phyloP scores from a whole-genome alignment of 2,329 filamentous ascomycete genomes.

The Alternaria tenuissima region DNA sequence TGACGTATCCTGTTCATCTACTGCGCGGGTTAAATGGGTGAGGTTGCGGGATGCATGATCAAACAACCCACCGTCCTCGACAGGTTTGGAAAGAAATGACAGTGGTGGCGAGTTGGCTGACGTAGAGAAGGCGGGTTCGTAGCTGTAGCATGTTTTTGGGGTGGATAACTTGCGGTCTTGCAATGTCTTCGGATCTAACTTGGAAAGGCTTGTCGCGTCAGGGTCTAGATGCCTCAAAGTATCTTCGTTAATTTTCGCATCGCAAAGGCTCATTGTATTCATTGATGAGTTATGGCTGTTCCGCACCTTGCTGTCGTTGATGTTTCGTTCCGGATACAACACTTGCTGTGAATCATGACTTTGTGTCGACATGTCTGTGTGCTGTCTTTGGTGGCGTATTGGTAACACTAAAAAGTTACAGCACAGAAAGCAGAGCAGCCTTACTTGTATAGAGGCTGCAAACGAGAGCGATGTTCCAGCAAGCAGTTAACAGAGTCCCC shows the following conservation, averaged over 20 bases:
- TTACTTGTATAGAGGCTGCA: background rate
- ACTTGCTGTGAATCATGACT: background rate
- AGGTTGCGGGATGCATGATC: background rate
- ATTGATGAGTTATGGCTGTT: background rate
- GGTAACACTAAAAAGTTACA: background rate
- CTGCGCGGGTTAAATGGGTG: background rate
- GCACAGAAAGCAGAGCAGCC: background rate
- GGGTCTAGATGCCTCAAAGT: background rate
- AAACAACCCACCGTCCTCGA: background rate
- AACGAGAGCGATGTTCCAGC: constrained; percentile 4
- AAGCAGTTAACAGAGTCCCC: background rate
- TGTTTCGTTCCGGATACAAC: background rate
- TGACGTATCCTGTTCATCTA: background rate
- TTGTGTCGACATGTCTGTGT: constrained; percentile 2
- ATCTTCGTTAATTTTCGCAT: background rate
- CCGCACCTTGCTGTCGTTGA: background rate
- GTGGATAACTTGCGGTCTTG: background rate
- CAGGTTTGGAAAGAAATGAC: background rate
- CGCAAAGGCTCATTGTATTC: background rate
- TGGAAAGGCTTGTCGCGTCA: background rate
- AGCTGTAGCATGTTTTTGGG: no score
- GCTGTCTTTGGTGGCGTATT: background rate
- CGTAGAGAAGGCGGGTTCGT: background rate
- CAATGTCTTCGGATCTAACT: background rate
- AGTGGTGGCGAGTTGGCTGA: background rate